Evolutionary conservation across 129 eudicot genomes (phyloP).

Genomic region (Chrysanthemum seticuspe): DNA sequence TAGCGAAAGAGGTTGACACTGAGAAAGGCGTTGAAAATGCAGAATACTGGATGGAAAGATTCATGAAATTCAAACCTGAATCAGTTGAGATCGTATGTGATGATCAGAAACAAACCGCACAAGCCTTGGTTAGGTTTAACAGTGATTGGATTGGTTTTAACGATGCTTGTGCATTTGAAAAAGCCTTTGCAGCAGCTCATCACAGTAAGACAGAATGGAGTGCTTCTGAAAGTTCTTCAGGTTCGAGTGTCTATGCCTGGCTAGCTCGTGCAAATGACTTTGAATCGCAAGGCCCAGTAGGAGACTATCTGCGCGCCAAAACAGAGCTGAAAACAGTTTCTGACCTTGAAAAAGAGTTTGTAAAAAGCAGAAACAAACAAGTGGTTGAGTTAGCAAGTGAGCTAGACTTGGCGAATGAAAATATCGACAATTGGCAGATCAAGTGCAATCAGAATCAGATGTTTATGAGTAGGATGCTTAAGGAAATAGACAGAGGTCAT

Average conservation of each 20-base stretch:
- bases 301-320: slow-evolving; percentile 60
- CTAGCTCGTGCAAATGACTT: slow-evolving; percentile 77
- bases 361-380: slow-evolving; percentile 34
- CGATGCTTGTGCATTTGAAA: too few species aligned
- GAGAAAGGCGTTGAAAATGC: slow-evolving; percentile 27
- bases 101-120: slow-evolving; percentile 28
- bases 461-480: slow-evolving; percentile 62
- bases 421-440: slow-evolving; percentile 56
- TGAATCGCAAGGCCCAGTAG: slow-evolving; percentile 48
- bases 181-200: too few species aligned
- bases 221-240: slow-evolving; percentile 9
- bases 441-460: slow-evolving; percentile 54
- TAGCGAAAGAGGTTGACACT: slow-evolving; percentile 32
- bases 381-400: slow-evolving; percentile 66
- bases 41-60: slow-evolving; percentile 57
- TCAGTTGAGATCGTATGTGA: slow-evolving; percentile 51
- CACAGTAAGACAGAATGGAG: too few species aligned
- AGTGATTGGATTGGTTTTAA: too few species aligned
- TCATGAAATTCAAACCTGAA: slow-evolving; percentile 60
- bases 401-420: slow-evolving; percentile 63
- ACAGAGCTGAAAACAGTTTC: slow-evolving; percentile 56
- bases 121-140: slow-evolving; percentile 51
- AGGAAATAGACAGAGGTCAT: slow-evolving; percentile 69
- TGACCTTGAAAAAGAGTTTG: slow-evolving; percentile 48
- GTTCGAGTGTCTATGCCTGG: slow-evolving; percentile 70